phyloP scores from a whole-genome alignment of 2,329 filamentous ascomycete species.

The Leptoxyphium fumago region DNA sequence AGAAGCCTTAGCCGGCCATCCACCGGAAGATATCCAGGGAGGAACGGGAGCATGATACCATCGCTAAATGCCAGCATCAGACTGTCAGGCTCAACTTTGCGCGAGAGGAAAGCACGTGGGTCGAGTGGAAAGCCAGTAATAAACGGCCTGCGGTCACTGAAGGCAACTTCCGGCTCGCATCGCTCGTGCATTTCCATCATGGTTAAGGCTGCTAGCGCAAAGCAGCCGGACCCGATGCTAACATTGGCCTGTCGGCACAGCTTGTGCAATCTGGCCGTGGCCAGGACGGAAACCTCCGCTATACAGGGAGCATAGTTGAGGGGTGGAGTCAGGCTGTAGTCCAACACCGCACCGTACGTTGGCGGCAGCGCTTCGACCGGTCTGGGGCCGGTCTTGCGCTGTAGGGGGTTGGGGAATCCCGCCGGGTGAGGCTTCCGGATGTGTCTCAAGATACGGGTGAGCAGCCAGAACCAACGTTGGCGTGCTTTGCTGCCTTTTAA shows the following conservation, averaged over 20 bases:
- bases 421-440: slow-evolving; percentile 24
- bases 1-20: slow-evolving; percentile 25
- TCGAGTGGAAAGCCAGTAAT: slow-evolving; percentile 33
- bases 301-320: slow-evolving; percentile 21
- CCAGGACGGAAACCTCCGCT: slow-evolving; percentile 18
- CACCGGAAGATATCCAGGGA: slow-evolving; percentile 21
- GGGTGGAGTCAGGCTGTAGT: slow-evolving; percentile 25
- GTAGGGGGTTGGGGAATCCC: slow-evolving; percentile 29
- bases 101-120: slow-evolving; percentile 23
- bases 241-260: slow-evolving; percentile 25
- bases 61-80: slow-evolving; percentile 35
- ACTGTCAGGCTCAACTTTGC: slow-evolving; percentile 20
- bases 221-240: slow-evolving; percentile 30
- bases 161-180: slow-evolving; percentile 14
- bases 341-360: slow-evolving; percentile 22
- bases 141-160: slow-evolving; percentile 23
- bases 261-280: slow-evolving; percentile 22
- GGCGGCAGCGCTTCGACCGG: slow-evolving; percentile 14
- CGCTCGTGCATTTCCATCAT: slow-evolving; percentile 32
- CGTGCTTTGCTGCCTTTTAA: slow-evolving; percentile 24
- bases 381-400: slow-evolving; percentile 6
- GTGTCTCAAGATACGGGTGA: slow-evolving; percentile 30
- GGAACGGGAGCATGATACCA: slow-evolving; percentile 30
- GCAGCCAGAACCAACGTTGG: slow-evolving; percentile 33
- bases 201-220: slow-evolving; percentile 29